Conservation (phyloP, 2,329 filamentous ascomycete species). For the Trichoderma lentiforme region DNA sequence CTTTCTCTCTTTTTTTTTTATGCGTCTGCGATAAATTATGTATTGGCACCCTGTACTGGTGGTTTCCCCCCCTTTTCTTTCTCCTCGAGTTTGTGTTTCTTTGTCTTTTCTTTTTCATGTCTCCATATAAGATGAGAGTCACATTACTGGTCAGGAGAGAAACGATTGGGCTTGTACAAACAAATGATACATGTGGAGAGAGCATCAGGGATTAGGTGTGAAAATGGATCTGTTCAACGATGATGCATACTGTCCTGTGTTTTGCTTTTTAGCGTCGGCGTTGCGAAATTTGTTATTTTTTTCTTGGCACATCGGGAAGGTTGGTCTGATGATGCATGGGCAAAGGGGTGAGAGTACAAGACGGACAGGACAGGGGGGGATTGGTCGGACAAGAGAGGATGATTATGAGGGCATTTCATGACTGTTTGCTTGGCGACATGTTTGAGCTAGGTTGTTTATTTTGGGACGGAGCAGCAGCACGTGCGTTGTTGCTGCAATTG, state of each 20-base stretch:
- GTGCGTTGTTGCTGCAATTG: not conserved
- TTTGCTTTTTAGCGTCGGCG: constrained; percentile 12
- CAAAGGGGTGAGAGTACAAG: not conserved
- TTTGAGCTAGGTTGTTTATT: not conserved
- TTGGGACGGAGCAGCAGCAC: not conserved
- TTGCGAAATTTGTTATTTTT: not conserved
- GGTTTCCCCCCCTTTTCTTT: not conserved
- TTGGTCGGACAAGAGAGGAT: not conserved
- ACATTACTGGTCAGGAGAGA: not conserved
- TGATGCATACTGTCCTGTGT: constrained; percentile 18
- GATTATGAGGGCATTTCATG: not conserved
- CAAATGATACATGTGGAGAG: constrained; percentile 11
- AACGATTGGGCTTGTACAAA: constrained; percentile 1
- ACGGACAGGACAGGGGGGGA: not conserved
- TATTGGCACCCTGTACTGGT: constrained; percentile 4
- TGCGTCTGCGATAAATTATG: constrained; percentile 11
- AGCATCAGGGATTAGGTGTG: not conserved
- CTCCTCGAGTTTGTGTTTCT: not conserved
- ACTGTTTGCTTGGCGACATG: not conserved
- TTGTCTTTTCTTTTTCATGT: not conserved
- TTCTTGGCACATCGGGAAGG: not conserved
- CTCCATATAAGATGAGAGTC: not conserved
- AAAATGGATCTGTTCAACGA: constrained; percentile 6
- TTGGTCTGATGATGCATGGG: constrained; percentile 3
- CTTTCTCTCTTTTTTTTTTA: not conserved